Evolutionary conservation across 2,329 filamentous ascomycete species (phyloP).

Genomic region (Diatrype stigma): DNA sequence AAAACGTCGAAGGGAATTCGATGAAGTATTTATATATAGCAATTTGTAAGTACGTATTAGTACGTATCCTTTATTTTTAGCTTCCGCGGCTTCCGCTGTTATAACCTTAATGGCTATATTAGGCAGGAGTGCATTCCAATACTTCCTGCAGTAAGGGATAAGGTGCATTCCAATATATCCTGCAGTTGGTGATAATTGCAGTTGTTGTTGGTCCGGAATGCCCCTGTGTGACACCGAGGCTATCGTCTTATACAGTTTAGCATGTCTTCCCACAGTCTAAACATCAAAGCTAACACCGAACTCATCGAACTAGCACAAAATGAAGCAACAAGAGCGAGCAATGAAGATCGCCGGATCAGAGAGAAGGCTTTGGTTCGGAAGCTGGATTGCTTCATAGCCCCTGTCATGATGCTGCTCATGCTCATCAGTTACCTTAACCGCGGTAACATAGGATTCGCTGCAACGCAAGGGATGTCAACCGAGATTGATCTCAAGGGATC

Average conservation of each 20-base stretch:
- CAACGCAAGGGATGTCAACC: slow-evolving; percentile 19
- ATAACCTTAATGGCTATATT: no score
- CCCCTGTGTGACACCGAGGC: no score
- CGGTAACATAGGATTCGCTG: slow-evolving; percentile 23
- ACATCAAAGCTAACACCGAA: slow-evolving; percentile 4
- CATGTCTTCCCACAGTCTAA: neutral
- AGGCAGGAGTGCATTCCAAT: no score
- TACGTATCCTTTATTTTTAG: no score
- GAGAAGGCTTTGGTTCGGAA: slow-evolving; percentile 12
- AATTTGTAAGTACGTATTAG: no score
- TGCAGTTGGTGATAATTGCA: no score
- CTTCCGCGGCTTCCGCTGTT: no score
- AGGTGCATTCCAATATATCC: no score
- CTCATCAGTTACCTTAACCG: slow-evolving; percentile 22
- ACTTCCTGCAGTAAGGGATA: no score
- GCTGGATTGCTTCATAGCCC: slow-evolving; percentile 13
- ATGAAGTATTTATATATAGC: no score
- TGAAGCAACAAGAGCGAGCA: slow-evolving; percentile 1
- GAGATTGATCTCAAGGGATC: slow-evolving; percentile 16
- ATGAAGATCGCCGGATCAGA: slow-evolving; percentile 1
- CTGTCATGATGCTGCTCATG: slow-evolving; percentile 14
- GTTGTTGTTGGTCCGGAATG: no score
- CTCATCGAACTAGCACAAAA: slow-evolving; percentile 1
- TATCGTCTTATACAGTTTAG: neutral
- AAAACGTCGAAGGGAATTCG: no score